These are phyloP conservation scores for Mycena haematopus DNA, from an alignment of 768 basidiomycete species.

Conservation along the genomic window DNA sequence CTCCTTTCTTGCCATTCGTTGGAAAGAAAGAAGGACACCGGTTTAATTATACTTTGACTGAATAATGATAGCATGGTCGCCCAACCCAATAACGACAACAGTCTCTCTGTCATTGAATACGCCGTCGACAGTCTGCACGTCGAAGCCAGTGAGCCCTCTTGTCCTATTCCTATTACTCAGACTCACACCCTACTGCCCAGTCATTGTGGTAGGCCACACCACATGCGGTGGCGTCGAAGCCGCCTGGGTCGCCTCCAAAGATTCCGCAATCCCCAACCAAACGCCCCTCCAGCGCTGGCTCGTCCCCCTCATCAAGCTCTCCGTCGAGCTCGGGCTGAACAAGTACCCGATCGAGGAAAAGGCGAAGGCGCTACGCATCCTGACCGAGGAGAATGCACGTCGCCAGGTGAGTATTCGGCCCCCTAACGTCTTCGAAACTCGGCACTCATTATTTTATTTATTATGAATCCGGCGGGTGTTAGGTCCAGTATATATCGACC, in stretches of 20 bases:
- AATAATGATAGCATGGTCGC: background rate
- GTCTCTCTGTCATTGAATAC: background rate
- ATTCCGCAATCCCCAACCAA: background rate
- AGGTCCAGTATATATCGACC: background rate
- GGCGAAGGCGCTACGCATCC: constrained; percentile 2
- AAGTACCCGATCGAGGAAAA: background rate
- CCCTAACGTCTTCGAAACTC: too few relatives aligned
- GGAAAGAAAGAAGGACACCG: background rate
- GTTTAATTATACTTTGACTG: too few relatives aligned
- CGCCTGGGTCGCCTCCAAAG: constrained; percentile 4
- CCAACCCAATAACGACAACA: background rate
- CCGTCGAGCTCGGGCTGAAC: background rate
- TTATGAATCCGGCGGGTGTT: too few relatives aligned
- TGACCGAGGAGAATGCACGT: background rate
- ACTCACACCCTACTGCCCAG: background rate
- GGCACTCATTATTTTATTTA: too few relatives aligned
- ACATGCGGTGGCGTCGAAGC: constrained; percentile 16
- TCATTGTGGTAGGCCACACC: constrained; percentile 11
- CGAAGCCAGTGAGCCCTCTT: background rate
- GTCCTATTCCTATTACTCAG: background rate
- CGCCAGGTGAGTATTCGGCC: background rate
- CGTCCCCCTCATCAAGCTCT: background rate
- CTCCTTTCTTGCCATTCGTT: background rate
- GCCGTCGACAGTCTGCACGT: background rate
- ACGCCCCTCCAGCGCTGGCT: constrained; percentile 7